These are phyloP conservation scores for Lichina pygmaea DNA, from an alignment of 495 filamentous ascomycete genomes.

Conservation along the genomic window DNA sequence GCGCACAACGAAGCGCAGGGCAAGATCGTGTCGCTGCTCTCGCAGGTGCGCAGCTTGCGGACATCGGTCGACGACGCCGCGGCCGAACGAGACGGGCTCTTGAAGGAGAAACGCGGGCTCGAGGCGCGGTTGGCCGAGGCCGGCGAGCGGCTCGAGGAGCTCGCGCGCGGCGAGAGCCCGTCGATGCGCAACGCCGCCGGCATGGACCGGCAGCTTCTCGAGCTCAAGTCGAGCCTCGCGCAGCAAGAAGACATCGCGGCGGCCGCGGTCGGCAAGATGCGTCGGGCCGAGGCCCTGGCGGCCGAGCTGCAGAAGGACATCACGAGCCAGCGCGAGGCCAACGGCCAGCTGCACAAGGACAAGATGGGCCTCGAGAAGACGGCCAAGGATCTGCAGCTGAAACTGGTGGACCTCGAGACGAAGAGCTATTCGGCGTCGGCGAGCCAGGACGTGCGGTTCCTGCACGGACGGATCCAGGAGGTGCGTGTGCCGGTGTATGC, in stretches of 20 bases:
- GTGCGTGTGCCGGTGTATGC: constrained; percentile 20
- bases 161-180: constrained; percentile 64
- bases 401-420: constrained; percentile 79
- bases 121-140: constrained; percentile 75
- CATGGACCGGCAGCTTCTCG: constrained; percentile 69
- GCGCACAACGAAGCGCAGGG: constrained; percentile 89
- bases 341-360: constrained; percentile 66
- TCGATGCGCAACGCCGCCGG: constrained; percentile 77
- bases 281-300: constrained; percentile 71
- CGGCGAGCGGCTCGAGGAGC: constrained; percentile 71
- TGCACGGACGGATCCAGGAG: constrained; percentile 88
- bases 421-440: constrained; percentile 72
- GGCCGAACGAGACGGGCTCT: constrained; percentile 58
- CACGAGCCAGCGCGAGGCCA: constrained; percentile 63
- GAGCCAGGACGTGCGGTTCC: constrained; percentile 83
- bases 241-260: constrained; percentile 84
- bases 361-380: constrained; percentile 77
- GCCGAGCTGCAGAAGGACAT: constrained; percentile 89
- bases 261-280: constrained; percentile 91
- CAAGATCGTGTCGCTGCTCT: constrained; percentile 68
- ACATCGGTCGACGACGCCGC: constrained; percentile 66
- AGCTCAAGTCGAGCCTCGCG: constrained; percentile 69
- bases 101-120: constrained; percentile 73
- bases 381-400: constrained; percentile 73
- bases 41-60: constrained; percentile 70